A percentile compares a stretch with the other conserved stretches of the same genome.
Evolutionary conservation across 352 stramenopile species (phyloP).

Genomic region (Pseudoperonospora humuli): DNA sequence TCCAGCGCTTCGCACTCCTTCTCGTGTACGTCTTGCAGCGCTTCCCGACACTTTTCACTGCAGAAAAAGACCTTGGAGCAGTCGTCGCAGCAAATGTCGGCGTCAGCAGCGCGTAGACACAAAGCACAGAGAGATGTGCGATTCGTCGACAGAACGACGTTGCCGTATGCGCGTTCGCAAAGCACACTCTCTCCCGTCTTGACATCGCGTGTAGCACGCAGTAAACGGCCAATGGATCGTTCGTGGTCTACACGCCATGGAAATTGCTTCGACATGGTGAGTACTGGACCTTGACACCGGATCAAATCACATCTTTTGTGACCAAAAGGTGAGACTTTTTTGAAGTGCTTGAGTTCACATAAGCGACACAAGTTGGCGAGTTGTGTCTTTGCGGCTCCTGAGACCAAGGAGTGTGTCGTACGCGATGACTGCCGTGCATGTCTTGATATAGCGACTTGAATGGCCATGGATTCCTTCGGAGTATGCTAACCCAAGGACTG

Average conservation of each 20-base stretch:
- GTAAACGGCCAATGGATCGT: constrained; percentile 26
- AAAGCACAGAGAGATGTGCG: constrained; percentile 30
- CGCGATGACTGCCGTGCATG: too few species aligned
- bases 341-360: too few species aligned
- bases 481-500: too few species aligned
- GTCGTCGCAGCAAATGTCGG: constrained; percentile 47
- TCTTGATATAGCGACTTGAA: too few species aligned
- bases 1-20: constrained; percentile 39
- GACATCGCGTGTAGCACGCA: constrained; percentile 20
- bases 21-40: constrained; percentile 30
- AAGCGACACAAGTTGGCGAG: too few species aligned
- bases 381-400: too few species aligned
- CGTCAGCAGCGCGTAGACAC: constrained; percentile 30
- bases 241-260: constrained; percentile 29
- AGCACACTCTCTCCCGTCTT: constrained; percentile 26
- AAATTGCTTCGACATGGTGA: constrained; percentile 7
- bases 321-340: too few species aligned
- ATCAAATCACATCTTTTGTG: too few species aligned
- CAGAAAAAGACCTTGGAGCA: constrained; percentile 43
- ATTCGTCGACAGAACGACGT: constrained; percentile 27
- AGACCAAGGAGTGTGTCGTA: too few species aligned
- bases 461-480: too few species aligned
- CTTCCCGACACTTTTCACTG: constrained; percentile 30
- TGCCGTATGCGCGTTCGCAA: constrained; percentile 25
- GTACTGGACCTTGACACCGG: too few species aligned